Evolutionary conservation across 441 rosid species (phyloP).

Genomic region (Pelargonium citronellum): DNA sequence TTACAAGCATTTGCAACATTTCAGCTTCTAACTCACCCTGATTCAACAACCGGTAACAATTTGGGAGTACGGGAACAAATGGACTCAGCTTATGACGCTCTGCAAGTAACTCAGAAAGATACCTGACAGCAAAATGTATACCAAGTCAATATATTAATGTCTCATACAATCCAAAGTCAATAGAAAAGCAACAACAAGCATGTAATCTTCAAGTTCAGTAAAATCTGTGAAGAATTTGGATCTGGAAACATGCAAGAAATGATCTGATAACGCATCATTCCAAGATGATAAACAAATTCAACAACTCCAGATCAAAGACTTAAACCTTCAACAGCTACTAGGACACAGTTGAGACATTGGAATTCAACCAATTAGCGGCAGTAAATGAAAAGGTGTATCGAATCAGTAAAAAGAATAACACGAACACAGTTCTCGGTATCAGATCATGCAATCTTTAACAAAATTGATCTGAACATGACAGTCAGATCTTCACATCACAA

Average conservation of each 20-base stretch:
- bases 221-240: not conserved
- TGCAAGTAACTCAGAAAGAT: slow-evolving; percentile 62
- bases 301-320: no score
- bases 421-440: not conserved
- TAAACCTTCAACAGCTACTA: no score
- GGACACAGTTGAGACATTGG: no score
- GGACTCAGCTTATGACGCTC: slow-evolving; percentile 77
- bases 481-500: not conserved
- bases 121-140: slow-evolving; percentile 37
- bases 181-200: not conserved
- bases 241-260: not conserved
- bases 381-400: no score
- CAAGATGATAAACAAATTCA: no score
- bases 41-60: slow-evolving; percentile 52
- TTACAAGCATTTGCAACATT: slow-evolving; percentile 6
- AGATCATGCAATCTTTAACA: slow-evolving; percentile 4
- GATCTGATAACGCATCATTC: no score
- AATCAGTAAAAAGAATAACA: not conserved
- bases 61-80: slow-evolving; percentile 66
- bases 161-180: not conserved
- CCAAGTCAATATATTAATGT: not conserved
- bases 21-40: slow-evolving; percentile 52
- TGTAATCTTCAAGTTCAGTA: no score
- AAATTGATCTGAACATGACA: not conserved
- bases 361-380: not conserved